Evolutionary conservation across 225 moss, liverwort and hornwort species (phyloP), one percentile per base, ranked within the genome.

Genomic region (Sphagnum tenellum): DNA sequence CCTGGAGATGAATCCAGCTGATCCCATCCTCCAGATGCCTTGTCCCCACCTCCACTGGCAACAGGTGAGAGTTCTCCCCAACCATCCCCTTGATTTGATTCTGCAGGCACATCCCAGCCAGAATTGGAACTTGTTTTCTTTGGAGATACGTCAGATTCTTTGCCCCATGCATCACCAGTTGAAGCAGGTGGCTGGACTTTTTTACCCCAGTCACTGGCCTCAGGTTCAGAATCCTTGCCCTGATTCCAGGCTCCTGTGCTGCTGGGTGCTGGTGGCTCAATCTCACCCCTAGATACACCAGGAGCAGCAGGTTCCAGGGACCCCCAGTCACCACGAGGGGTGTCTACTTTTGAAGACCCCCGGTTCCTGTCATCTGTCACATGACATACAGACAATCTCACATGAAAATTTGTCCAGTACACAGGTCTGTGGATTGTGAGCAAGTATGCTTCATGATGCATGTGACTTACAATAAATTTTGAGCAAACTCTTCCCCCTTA

Each of bases 101-200:
- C 62, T 59, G 47, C 74, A 60, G 44, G 63, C 50, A 44, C 56
- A 74, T 62, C 73, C 77, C 70, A 77, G 57, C 76, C 72, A 4
- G 65, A 65, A 74, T 65, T 59, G 60, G 55, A 64, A 70, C 49
- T 49, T 59, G 12, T 65, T 64, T 9, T 56, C 64, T 58, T 59
- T 50, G 63, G 49, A 44, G 46, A 53, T 63, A 54, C 57, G 44
- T 49, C 63, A 58, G 63, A 58, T 59, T 58, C 67, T 63, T 50
- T 59, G 52, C 74, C 71, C 74, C 78, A 78, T 68, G 67, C 71
- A 75, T 53, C 68, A 61, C 61, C 68, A 68, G 44, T 71, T 74
- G 74, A 70, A 67, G 61, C 64, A 56, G 50, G 61, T 47, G 61
- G 78, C 29, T 68, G 57, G 60, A 50, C 64, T 51, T 45, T 62